These are phyloP conservation scores for Claviceps monticola DNA, from an alignment of 2,329 filamentous ascomycete species.

Conservation along the genomic window DNA sequence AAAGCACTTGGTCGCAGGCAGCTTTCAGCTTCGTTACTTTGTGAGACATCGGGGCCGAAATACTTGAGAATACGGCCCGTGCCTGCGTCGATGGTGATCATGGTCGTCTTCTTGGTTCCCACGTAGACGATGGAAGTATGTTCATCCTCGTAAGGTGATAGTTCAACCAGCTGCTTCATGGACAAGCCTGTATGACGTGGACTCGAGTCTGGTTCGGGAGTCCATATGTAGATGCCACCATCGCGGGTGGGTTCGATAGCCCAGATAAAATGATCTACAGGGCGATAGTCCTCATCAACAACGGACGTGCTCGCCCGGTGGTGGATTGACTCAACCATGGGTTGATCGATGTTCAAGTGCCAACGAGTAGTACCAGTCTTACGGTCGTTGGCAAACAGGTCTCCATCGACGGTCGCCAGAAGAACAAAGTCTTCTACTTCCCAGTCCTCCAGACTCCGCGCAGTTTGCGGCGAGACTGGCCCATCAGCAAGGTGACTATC, in stretches of 20 bases:
- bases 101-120: constrained; percentile 77
- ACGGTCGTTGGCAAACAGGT: constrained; percentile 81
- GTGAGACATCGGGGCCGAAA: constrained; percentile 61
- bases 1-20: constrained; percentile 58
- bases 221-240: constrained; percentile 77
- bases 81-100: constrained; percentile 78
- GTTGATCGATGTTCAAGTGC: constrained; percentile 70
- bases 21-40: constrained; percentile 56
- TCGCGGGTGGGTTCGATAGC: constrained; percentile 85
- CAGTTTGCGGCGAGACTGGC: constrained; percentile 72
- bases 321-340: constrained; percentile 84
- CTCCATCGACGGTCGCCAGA: constrained; percentile 98
- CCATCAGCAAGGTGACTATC: constrained; percentile 47
- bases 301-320: constrained; percentile 55
- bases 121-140: constrained; percentile 69
- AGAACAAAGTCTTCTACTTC: constrained; percentile 99
- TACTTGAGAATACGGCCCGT: constrained; percentile 72
- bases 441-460: constrained; percentile 98
- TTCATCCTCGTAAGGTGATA: constrained; percentile 61
- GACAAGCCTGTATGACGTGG: constrained; percentile 56
- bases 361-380: constrained; percentile 74
- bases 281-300: constrained; percentile 42
- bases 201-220: constrained; percentile 44
- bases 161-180: constrained; percentile 79
- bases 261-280: constrained; percentile 82